Conservation (phyloP, 805 yeast genomes). For the Lachancea mirantina region DNA sequence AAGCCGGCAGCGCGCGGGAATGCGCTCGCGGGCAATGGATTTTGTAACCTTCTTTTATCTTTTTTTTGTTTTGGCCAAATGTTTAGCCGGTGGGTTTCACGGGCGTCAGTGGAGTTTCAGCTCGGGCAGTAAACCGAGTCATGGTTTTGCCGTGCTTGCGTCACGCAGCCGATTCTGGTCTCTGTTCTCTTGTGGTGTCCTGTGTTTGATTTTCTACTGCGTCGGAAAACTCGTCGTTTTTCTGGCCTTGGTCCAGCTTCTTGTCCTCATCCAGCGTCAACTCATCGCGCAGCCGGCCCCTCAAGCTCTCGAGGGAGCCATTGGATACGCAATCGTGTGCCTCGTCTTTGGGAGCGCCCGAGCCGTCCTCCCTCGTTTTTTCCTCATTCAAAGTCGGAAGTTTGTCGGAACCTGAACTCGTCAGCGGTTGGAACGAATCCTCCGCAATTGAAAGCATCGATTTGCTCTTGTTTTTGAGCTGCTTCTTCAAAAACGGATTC, state of each 20-base stretch:
- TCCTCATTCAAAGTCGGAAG: conserved; percentile 12
- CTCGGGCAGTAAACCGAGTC: background rate
- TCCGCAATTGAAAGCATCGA: conserved; percentile 26
- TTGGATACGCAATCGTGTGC: background rate
- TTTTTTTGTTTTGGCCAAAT: too few relatives aligned
- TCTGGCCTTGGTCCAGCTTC: background rate
- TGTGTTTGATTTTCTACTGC: background rate
- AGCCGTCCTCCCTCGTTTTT: conserved; percentile 6
- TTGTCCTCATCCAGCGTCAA: too few relatives aligned
- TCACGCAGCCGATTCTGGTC: background rate
- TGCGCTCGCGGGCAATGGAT: too few relatives aligned
- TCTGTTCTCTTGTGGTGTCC: background rate
- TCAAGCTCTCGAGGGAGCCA: too few relatives aligned
- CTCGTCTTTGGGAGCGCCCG: background rate
- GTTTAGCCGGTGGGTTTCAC: too few relatives aligned
- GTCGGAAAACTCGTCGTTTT: background rate
- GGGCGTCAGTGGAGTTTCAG: too few relatives aligned
- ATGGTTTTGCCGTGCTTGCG: conserved; percentile 1
- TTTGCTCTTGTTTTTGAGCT: conserved; percentile 14
- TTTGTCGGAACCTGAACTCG: conserved; percentile 1
- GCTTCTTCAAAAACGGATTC: conserved; percentile 11
- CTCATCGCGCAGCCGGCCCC: too few relatives aligned
- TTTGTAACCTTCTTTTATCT: too few relatives aligned
- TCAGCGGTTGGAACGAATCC: background rate
- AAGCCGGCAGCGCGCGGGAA: too few relatives aligned